Conservation (phyloP, 805 yeast genomes). For the Metschnikowia cubensis region DNA sequence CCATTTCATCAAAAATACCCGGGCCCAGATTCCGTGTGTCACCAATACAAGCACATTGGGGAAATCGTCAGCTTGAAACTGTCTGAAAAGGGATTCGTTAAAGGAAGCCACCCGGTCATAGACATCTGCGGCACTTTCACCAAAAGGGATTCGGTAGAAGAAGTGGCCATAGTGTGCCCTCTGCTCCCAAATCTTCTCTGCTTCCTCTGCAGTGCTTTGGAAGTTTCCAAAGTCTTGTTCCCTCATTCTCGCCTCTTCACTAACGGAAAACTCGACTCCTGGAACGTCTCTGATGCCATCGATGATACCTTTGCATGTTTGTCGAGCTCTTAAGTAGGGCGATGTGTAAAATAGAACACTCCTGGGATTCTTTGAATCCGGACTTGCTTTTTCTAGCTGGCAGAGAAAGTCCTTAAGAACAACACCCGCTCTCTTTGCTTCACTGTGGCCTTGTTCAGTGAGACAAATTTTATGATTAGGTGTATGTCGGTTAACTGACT, state of each 20-base stretch:
- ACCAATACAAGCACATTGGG: constrained; percentile 82
- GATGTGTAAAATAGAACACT: constrained; percentile 76
- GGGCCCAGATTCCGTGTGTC: constrained; percentile 91
- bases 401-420: constrained; percentile 40
- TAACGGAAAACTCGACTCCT: constrained; percentile 46
- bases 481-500: constrained; percentile 67
- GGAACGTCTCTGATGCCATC: constrained; percentile 50
- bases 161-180: constrained; percentile 77
- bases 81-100: constrained; percentile 81
- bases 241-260: constrained; percentile 88
- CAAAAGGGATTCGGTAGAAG: constrained; percentile 86
- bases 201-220: constrained; percentile 69
- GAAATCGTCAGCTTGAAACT: constrained; percentile 63
- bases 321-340: constrained; percentile 80
- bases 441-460: constrained; percentile 65
- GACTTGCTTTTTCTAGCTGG: constrained; percentile 25
- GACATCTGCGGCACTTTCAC: constrained; percentile 95
- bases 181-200: constrained; percentile 80
- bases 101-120: constrained; percentile 88
- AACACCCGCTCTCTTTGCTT: constrained; percentile 58
- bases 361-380: constrained; percentile 18
- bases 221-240: constrained; percentile 96
- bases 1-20: constrained; percentile 94
- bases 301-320: constrained; percentile 71
- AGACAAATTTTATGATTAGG: constrained; percentile 80